Evolutionary conservation across 2,329 filamentous ascomycete genomes (phyloP), one percentile per base, ranked within the genome.

Genomic region (Cercospora sesami): DNA sequence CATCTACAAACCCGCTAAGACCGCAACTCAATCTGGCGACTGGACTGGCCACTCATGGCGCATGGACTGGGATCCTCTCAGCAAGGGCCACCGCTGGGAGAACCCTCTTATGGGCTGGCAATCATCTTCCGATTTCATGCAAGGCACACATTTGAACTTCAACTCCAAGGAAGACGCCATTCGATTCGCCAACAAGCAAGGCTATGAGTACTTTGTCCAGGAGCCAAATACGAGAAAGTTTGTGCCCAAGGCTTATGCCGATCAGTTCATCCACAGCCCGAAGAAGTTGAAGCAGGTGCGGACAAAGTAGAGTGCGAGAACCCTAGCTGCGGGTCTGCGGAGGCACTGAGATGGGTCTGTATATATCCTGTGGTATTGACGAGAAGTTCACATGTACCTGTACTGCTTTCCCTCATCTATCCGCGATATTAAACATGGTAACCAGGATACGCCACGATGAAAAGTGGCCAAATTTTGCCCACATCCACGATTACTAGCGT

Each of bases 21-120:
- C 95, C n/a, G 94, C 95, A 39, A 97, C 94, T 53, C 95, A 99
- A 82, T 98, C 94, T 36, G 94, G 95, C 72, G 87, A 89, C 75
- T 97, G 92, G 91, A 89, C 92, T 78, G 84, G 87, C 65, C 88
- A 91, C 78, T 87, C 91, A 77, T 99, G 95, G 95, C 90, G 94
- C 61, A 96, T 99, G 93, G 95, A 99, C 80, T 99, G 95, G 95
- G 95, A 99, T 79, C 89, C 96, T 60, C 86, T 98, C 33, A 82
- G 86, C 75, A 97, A 96, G 84, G 95, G 95, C 69, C 92, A 97
- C 82, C 88, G 95, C 75, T 99, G 95, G 96, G 95, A 99, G 85
- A 99, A 99, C 83, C 92, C 91, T 58, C 83, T 99, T 79, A 99
- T 99, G 88, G 95, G 95, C 69, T 99, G 96, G 96, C 94, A 97